Percentiles rank a stretch among this genome's conserved stretches.
Evolutionary conservation across 805 yeast species (phyloP).

Genomic region (Grigorovia jiainica): DNA sequence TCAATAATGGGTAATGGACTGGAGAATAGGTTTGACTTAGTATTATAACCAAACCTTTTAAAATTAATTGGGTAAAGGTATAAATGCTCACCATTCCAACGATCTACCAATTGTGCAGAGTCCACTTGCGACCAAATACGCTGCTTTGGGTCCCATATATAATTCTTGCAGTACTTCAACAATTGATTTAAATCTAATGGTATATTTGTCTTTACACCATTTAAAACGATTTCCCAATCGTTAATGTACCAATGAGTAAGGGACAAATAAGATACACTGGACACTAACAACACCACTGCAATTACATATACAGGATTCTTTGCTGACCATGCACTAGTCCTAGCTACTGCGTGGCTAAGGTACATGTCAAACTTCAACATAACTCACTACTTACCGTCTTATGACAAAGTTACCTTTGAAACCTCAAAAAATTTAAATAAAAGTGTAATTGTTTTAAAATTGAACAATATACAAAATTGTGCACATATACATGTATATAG

Average conservation of each 20-base stretch:
- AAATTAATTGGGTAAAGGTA: conserved; percentile 24
- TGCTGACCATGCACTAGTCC: conserved; percentile 38
- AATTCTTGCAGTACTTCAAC: background rate
- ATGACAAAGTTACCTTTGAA: too few species aligned
- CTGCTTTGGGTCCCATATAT: background rate
- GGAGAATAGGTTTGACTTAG: background rate
- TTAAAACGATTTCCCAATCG: conserved; percentile 29
- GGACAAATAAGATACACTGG: conserved; percentile 71
- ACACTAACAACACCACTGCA: conserved; percentile 58
- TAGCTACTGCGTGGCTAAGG: background rate
- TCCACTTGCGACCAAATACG: background rate
- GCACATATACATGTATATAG: background rate
- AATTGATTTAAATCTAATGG: conserved; percentile 4
- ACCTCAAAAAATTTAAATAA: too few species aligned
- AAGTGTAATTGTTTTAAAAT: too few species aligned
- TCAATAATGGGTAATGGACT: conserved; percentile 20
- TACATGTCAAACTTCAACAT: background rate
- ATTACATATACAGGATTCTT: conserved; percentile 81
- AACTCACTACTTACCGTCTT: too few species aligned
- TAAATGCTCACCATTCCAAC: conserved; percentile 14
- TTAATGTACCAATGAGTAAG: conserved; percentile 55
- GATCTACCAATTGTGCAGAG: background rate
- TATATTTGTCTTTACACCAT: conserved; percentile 7
- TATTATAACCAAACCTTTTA: conserved; percentile 7
- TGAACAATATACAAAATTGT: background rate